These are phyloP conservation scores for Glonium stellatum DNA, from an alignment of 495 filamentous ascomycete species.

Conservation along the genomic window DNA sequence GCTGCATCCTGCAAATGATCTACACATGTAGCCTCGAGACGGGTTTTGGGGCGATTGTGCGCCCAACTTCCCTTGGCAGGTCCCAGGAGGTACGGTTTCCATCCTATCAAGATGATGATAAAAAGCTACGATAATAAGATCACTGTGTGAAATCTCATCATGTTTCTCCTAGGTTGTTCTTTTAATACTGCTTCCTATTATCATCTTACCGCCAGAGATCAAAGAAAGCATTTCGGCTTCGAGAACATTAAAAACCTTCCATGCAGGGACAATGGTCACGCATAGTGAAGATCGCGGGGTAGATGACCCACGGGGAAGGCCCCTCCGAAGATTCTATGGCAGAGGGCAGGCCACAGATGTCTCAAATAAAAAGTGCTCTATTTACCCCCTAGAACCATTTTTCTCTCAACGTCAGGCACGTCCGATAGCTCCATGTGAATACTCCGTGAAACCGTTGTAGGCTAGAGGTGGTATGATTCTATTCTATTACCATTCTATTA, in stretches of 20 bases:
- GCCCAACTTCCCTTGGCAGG: too few species aligned
- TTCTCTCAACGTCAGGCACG: neutral
- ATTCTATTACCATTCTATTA: too few species aligned
- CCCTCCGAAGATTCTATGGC: conserved; percentile 7
- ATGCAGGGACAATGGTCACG: conserved; percentile 6
- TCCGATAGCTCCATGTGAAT: neutral
- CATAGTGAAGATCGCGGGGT: conserved; percentile 27
- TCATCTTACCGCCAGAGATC: neutral
- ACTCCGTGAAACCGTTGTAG: too few species aligned
- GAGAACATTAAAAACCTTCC: neutral
- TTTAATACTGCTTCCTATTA: neutral
- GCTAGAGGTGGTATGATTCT: too few species aligned
- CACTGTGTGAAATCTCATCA: too few species aligned
- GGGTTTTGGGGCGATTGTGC: too few species aligned
- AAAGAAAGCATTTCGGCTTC: neutral
- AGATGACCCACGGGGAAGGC: conserved; percentile 11
- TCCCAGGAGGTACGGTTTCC: neutral
- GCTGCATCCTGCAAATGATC: neutral
- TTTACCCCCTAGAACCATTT: conserved; percentile 11
- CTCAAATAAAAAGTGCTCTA: conserved; percentile 26
- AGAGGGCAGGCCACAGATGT: neutral
- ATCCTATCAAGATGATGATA: neutral
- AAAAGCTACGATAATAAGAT: neutral
- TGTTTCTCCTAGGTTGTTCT: neutral
- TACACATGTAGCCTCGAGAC: too few species aligned